Evolutionary conservation across 179 eudicot species (phyloP), one percentile per base, ranked within the genome.

Genomic region (Beta corolliflora): DNA sequence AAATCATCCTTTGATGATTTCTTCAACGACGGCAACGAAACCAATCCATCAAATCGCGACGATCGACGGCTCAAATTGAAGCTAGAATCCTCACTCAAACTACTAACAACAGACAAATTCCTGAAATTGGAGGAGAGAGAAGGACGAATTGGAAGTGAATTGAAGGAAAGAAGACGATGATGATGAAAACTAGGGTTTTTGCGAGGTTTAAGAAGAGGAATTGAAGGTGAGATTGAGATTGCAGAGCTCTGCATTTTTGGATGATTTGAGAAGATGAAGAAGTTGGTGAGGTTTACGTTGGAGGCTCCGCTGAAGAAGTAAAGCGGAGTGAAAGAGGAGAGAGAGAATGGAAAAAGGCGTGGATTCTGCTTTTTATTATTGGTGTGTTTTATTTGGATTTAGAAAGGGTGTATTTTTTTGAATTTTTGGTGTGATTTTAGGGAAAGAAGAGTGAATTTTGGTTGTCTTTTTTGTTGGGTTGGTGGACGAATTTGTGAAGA

Each of bases 231-330:
- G 76, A 85, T 64, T 52, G 88, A 71, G 41, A 87, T 70, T 25
- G 86, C 83, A 4, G 87, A 44, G 86, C 88, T 76, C 90, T 91
- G 96, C 95, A 92, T 89, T 78, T 88, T 88, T 80, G 67, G 73
- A 64, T 19, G 78, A 44, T 29, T 19, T 66, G 67, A 58, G 55
- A 15, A 66, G 56, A 71, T 71, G 83, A 76, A 61, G 44, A 19
- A 21, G 36, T 3, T 19, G 55, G 61, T 63, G 10, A 7, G 8
- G n/a, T n/a, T 0, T 29, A 52, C 79, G 83, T 87, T 77, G 89
- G 84, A 77, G 65, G 79, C 65, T 89, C 86, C 87, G 89, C 66
- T 73, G 67, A 68, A 55, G 78, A 23, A 48, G 8, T 8, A n/a
- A 56, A n/a, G 71, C 52, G 73, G 79, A 78, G 67, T 19, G 60